Evolutionary conservation across 1,139 yeast genomes (phyloP).

Genomic region (Hyphopichia buzzinii): DNA sequence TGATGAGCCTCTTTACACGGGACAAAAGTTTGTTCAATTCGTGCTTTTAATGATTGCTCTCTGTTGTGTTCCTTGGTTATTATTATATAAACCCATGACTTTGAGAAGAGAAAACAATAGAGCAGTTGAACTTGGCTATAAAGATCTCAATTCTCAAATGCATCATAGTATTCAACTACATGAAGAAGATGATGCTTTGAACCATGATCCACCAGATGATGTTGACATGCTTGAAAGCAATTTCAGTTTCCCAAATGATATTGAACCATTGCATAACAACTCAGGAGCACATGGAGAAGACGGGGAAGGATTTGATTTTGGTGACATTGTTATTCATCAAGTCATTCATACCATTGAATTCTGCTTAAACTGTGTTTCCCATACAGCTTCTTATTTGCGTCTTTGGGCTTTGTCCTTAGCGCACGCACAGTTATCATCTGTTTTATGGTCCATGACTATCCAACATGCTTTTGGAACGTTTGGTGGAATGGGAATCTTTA

Average conservation of each 20-base stretch:
- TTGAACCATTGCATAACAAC: conserved; percentile 41
- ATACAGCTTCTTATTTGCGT: conserved; percentile 75
- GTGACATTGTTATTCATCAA: conserved; percentile 77
- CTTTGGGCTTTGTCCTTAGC: conserved; percentile 80
- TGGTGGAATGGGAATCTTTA: conserved; percentile 48
- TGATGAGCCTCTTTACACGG: conserved; percentile 62
- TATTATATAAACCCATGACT: conserved; percentile 58
- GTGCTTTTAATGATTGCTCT: conserved; percentile 59
- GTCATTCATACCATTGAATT: conserved; percentile 79
- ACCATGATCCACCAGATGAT: conserved; percentile 22
- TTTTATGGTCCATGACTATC: conserved; percentile 78
- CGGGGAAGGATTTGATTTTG: conserved; percentile 38
- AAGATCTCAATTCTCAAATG: conserved; percentile 32
- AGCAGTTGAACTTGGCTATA: conserved; percentile 36
- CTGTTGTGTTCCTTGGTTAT: conserved; percentile 74
- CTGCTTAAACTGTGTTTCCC: conserved; percentile 75
- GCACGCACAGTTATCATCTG: conserved; percentile 74
- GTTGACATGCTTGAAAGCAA: conserved; percentile 20
- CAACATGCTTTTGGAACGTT: conserved; percentile 52
- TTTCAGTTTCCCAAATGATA: conserved; percentile 44
- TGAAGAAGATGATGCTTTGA: conserved; percentile 19
- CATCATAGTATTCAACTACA: conserved; percentile 31
- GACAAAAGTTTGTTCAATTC: conserved; percentile 64
- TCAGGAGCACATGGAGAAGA: conserved; percentile 15
- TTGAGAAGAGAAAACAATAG: conserved; percentile 3